Percentiles rank a stretch among this genome's conserved stretches.
phyloP scores from a whole-genome alignment of 148 eudicot genomes.

The Camellia japonica region DNA sequence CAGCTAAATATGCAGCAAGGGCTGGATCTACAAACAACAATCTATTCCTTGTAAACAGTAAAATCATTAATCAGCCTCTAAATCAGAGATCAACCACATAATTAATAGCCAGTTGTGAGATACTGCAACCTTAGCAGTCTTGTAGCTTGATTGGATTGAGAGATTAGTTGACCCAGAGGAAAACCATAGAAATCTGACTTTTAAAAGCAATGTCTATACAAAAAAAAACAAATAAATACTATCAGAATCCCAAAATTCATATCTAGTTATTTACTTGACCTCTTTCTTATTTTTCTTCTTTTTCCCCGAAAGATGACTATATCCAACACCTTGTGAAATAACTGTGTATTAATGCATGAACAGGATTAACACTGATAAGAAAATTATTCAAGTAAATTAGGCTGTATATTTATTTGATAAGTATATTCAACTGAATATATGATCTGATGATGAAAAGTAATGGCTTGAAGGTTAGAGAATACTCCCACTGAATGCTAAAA shows the following conservation, averaged over 20 bases:
- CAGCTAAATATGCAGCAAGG: neutral
- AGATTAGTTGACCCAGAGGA: neutral
- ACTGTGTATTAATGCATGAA: neutral
- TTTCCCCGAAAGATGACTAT: neutral
- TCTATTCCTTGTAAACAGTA: neutral
- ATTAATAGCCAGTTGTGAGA: neutral
- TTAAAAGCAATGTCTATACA: neutral
- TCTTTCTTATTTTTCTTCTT: too few relatives aligned
- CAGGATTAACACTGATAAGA: neutral
- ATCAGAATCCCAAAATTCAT: too few relatives aligned
- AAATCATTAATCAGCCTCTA: neutral
- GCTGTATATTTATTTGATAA: neutral
- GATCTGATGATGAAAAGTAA: neutral
- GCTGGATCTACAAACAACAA: neutral
- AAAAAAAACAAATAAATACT: too few relatives aligned
- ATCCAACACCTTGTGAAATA: neutral
- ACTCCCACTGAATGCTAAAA: neutral
- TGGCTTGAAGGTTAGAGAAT: neutral
- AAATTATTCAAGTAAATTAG: neutral
- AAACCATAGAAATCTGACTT: neutral
- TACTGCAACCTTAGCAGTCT: neutral
- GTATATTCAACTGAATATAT: neutral
- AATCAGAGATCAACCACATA: neutral
- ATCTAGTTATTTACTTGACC: too few relatives aligned
- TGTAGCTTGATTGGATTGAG: neutral